These are phyloP conservation scores for Huntiella moniliformis DNA, from an alignment of 2,329 filamentous ascomycete species.

Conservation along the genomic window DNA sequence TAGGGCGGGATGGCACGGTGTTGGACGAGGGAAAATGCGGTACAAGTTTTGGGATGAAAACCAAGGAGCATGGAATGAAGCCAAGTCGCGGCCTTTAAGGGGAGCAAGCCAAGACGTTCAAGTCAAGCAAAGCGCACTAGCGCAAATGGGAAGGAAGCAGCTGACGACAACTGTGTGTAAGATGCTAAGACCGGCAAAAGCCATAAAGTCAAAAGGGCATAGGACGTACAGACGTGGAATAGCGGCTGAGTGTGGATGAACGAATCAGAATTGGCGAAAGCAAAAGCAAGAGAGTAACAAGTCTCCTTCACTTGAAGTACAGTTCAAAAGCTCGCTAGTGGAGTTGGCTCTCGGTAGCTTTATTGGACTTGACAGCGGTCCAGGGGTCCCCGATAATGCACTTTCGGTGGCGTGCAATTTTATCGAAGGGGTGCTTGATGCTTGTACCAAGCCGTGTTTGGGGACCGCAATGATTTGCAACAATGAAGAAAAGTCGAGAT, in stretches of 20 bases:
- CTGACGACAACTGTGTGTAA: not conserved
- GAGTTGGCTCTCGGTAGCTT: no score
- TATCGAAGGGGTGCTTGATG: no score
- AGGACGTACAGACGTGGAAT: not conserved
- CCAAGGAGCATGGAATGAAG: conserved; percentile 1
- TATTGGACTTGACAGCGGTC: no score
- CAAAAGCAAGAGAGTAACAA: not conserved
- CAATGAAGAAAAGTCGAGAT: no score
- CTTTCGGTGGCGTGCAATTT: no score
- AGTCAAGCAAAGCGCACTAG: not conserved
- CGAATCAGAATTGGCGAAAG: not conserved
- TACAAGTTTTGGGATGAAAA: conserved; percentile 1
- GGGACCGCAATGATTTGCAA: no score
- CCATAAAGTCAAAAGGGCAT: not conserved
- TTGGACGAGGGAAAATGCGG: not conserved
- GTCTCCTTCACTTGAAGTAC: not conserved
- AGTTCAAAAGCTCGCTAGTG: no score
- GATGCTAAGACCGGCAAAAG: not conserved
- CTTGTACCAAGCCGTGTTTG: no score
- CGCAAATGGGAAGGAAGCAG: not conserved
- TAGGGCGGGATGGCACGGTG: not conserved
- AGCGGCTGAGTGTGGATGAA: not conserved
- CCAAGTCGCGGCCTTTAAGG: not conserved
- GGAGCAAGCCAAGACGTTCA: no score
- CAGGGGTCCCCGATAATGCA: no score